phyloP scores from a whole-genome alignment of 2,329 filamentous ascomycete genomes.

The Colletotrichum somersetense region DNA sequence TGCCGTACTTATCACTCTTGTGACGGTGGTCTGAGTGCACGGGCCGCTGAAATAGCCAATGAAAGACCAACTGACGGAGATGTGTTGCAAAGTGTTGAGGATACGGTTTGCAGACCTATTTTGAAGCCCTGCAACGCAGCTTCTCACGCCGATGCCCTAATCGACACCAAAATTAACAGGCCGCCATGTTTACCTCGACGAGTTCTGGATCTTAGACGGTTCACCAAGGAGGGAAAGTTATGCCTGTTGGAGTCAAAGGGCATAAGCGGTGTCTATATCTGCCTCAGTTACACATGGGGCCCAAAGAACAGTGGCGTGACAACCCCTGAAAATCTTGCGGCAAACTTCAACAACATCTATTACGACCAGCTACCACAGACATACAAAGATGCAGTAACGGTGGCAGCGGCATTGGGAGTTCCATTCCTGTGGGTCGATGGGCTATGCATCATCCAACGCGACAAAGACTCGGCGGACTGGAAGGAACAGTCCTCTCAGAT shows the following conservation, averaged over 20 bases:
- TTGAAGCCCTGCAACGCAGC: neutral
- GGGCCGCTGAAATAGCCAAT: no score
- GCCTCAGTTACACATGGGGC: conserved; percentile 10
- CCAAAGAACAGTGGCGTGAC: neutral
- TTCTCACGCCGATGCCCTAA: no score
- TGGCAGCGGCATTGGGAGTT: neutral
- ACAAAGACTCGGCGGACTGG: neutral
- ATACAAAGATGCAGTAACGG: conserved; percentile 9
- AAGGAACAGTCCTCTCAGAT: conserved; percentile 10
- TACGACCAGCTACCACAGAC: neutral
- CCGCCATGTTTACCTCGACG: neutral
- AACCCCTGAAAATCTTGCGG: neutral
- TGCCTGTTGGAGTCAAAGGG: neutral
- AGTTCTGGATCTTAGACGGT: neutral
- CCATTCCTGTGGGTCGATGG: conserved; percentile 9
- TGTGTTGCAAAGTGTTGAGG: neutral
- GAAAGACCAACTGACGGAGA: neutral
- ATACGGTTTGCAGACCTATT: no score
- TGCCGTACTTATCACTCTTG: neutral
- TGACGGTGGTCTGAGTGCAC: neutral
- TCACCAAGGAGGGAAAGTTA: neutral
- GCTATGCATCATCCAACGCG: conserved; percentile 2
- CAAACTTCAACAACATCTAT: neutral
- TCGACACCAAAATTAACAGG: no score
- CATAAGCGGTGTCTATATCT: neutral